Conservation (phyloP, 768 basidiomycete genomes). For the Pulveroboletus ravenelii region DNA sequence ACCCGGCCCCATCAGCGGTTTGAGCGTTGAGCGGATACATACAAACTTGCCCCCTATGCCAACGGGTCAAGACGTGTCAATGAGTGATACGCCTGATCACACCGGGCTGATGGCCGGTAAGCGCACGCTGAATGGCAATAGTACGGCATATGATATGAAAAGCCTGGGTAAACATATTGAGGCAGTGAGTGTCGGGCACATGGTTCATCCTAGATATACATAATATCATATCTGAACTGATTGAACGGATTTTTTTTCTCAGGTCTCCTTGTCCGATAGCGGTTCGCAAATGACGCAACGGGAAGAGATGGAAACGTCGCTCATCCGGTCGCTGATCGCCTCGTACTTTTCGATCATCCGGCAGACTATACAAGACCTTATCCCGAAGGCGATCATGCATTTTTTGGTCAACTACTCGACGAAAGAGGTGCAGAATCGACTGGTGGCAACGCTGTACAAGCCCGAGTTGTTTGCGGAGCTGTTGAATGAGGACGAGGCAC, state of each 20-base stretch:
- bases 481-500: conserved; percentile 91
- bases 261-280: conserved; percentile 58
- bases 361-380: conserved; percentile 93
- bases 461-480: conserved; percentile 88
- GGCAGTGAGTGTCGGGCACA: conserved; percentile 58
- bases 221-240: conserved; percentile 12
- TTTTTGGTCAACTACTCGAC: conserved; percentile 95
- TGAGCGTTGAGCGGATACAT: conserved; percentile 42
- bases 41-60: conserved; percentile 34
- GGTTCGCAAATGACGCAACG: conserved; percentile 63
- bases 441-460: conserved; percentile 93
- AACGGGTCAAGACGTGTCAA: conserved; percentile 63
- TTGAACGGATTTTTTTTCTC: not conserved
- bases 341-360: conserved; percentile 96
- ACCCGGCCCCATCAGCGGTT: conserved; percentile 62
- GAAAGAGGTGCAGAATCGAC: conserved; percentile 92
- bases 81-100: conserved; percentile 44
- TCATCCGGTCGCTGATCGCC: conserved; percentile 91
- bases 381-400: conserved; percentile 99
- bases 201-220: not conserved
- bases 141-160: conserved; percentile 96
- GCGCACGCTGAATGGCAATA: conserved; percentile 65
- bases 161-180: conserved; percentile 97
- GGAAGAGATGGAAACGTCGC: conserved; percentile 94
- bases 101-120: conserved; percentile 66